Evolutionary conservation across 352 stramenopile genomes (phyloP).

Genomic region (Phytophthora niederhauseri): DNA sequence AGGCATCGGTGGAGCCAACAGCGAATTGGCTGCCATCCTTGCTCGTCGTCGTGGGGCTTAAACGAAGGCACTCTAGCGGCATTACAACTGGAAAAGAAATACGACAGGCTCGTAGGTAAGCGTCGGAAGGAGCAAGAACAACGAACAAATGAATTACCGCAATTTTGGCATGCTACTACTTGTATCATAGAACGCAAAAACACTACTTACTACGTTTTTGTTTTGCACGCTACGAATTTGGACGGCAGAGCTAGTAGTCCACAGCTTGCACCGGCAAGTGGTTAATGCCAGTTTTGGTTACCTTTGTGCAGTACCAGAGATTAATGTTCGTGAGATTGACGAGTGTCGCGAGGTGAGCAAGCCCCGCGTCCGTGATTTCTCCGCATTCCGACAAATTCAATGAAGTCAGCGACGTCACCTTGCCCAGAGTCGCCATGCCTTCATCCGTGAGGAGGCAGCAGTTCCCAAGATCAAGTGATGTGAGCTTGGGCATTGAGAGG

Average conservation of each 20-base stretch:
- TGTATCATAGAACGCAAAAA: neutral
- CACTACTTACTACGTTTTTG: too few species aligned
- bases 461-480: constrained; percentile 83
- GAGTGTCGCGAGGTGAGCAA: constrained; percentile 52
- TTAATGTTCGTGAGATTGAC: constrained; percentile 69
- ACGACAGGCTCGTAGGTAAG: constrained; percentile 5
- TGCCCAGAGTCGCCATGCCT: constrained; percentile 53
- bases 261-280: constrained; percentile 55
- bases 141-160: constrained; percentile 19
- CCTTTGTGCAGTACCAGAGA: constrained; percentile 83
- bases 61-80: neutral
- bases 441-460: constrained; percentile 73
- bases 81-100: neutral
- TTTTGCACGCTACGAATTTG: neutral
- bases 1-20: constrained; percentile 74
- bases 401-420: constrained; percentile 61
- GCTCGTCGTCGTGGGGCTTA: constrained; percentile 63
- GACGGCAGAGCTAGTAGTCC: constrained; percentile 31
- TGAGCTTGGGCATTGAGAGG: constrained; percentile 53
- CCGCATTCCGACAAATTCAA: constrained; percentile 77
- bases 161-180: constrained; percentile 21
- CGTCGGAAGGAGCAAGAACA: constrained; percentile 7
- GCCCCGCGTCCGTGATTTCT: constrained; percentile 68
- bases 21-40: constrained; percentile 81
- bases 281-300: constrained; percentile 61